Conservation (phyloP, 305 asterid genomes). For the Stenogyne calaminthoides region DNA sequence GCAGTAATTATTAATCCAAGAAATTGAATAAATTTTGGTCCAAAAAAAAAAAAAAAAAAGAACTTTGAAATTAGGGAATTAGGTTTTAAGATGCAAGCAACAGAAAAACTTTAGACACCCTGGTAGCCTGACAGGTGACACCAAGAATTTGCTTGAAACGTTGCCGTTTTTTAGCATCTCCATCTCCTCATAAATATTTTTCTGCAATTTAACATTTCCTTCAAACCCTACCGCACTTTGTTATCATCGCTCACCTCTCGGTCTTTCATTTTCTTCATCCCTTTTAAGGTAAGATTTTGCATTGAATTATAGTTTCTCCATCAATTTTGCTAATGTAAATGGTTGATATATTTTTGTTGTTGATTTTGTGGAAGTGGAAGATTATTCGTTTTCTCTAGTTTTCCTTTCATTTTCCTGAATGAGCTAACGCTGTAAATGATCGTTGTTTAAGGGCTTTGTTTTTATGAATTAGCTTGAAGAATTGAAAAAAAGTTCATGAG, state of each 20-base stretch:
- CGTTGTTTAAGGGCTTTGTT: neutral
- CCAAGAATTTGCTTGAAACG: slow-evolving; percentile 16
- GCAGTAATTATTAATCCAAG: too few species aligned
- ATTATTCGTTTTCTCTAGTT: neutral
- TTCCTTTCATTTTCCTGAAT: neutral
- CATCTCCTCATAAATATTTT: neutral
- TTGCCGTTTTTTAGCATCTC: neutral
- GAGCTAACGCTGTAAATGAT: slow-evolving; percentile 12
- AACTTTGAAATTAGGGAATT: neutral
- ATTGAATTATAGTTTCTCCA: neutral
- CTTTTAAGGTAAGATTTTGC: slow-evolving; percentile 17
- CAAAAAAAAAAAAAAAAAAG: too few species aligned
- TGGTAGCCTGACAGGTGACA: neutral
- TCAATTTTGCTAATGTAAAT: neutral
- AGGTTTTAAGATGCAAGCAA: neutral
- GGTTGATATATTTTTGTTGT: neutral
- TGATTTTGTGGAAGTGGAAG: neutral
- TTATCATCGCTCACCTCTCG: slow-evolving; percentile 9
- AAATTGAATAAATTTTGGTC: neutral
- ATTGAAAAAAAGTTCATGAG: slow-evolving; percentile 1
- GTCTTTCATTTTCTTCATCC: neutral
- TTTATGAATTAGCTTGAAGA: neutral
- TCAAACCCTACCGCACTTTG: slow-evolving; percentile 31
- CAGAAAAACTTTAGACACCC: neutral
- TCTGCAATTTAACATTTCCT: neutral